Base-by-base conservation (phyloP, 805 yeast genomes). In the Dipodascus geniculatus region DNA sequence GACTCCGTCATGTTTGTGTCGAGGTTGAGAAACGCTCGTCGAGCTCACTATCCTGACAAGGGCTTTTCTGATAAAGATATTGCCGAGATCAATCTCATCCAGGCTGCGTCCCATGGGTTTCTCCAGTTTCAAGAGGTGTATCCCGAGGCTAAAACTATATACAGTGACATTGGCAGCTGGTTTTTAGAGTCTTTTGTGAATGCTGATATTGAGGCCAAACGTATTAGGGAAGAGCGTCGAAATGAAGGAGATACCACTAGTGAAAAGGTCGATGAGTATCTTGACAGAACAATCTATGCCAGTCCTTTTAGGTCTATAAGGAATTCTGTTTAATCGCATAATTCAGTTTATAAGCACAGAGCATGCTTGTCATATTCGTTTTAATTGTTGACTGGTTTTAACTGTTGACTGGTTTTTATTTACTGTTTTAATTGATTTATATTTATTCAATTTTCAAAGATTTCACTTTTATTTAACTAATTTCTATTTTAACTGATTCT, bases 1-100 rank as follows among this genome's bases (percentile, higher is more conserved):
- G 67, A 64, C 48, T 59, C 67, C 3, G 61, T 63, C n/a, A 44
- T 64, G 14, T 64, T 63, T 49, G 65, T 64, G 2, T 63, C 65
- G 20, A 55, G 64, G 35, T 50, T 63, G 23, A 53, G 66, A 9
- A 61, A 64, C 42, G 66, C 68, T 1, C 61, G 57, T 55, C 54
- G 55, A 2, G 19, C 51, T n/a, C 9, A 4, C 17, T 50, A 53
- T 28, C 56, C 56, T n/a, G 23, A 22, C 3, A 50, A 38, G 9
- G 44, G 38, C 6, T 50, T 49, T 24, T 54, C 53, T 11, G 52
- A 54, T 4, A 51, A 51, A 14, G 59, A 57, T 23, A 50, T 51
- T 14, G 68, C 64, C 9, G 65, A 64, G 50, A 60, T 63, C 48
- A 51, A 55, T 50, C 50, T 64, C 24, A 57, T 63, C 49, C 49